Conservation (phyloP, 805 yeast species). For the Cyberlindnera maritima region DNA sequence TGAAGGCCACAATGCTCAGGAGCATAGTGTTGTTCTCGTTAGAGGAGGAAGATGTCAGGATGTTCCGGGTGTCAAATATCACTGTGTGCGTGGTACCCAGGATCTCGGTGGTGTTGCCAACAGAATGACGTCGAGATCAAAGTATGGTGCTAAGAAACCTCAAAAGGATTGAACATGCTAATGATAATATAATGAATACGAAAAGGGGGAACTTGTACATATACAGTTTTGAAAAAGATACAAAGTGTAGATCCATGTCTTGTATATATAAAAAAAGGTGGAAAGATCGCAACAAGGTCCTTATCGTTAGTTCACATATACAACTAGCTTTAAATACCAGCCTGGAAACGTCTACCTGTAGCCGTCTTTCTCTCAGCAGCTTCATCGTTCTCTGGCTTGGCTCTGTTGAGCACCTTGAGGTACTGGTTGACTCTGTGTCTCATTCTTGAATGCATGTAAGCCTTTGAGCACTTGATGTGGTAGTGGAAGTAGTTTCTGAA, state of each 20-base stretch:
- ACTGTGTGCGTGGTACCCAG: conserved; percentile 86
- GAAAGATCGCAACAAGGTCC: background rate
- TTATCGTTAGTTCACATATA: background rate
- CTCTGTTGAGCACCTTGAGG: conserved; percentile 92
- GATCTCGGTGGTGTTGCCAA: conserved; percentile 95
- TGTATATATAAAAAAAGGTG: conserved; percentile 1
- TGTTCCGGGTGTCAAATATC: conserved; percentile 97
- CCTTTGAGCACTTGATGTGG: conserved; percentile 97
- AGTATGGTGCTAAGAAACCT: conserved; percentile 91
- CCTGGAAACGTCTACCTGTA: conserved; percentile 30
- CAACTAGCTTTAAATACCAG: conserved; percentile 1
- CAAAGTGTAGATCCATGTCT: conserved; percentile 1
- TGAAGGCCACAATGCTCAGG: conserved; percentile 97
- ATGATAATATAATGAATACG: conserved; percentile 1
- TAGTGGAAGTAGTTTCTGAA: conserved; percentile 98
- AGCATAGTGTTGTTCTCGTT: conserved; percentile 91
- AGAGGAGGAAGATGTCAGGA: conserved; percentile 99
- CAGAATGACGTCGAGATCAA: conserved; percentile 84
- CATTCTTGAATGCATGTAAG: conserved; percentile 98
- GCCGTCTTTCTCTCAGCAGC: conserved; percentile 45
- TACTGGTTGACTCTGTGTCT: conserved; percentile 92
- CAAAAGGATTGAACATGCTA: conserved; percentile 34
- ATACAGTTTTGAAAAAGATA: background rate
- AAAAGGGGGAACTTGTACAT: conserved; percentile 4
- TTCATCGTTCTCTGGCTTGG: conserved; percentile 88